Percentiles rank a stretch among this genome's conserved stretches.
These are phyloP conservation scores for thale cress (Arabidopsis thaliana) DNA, from an alignment of 345 rosid species.

Conservation along the genomic window DNA sequence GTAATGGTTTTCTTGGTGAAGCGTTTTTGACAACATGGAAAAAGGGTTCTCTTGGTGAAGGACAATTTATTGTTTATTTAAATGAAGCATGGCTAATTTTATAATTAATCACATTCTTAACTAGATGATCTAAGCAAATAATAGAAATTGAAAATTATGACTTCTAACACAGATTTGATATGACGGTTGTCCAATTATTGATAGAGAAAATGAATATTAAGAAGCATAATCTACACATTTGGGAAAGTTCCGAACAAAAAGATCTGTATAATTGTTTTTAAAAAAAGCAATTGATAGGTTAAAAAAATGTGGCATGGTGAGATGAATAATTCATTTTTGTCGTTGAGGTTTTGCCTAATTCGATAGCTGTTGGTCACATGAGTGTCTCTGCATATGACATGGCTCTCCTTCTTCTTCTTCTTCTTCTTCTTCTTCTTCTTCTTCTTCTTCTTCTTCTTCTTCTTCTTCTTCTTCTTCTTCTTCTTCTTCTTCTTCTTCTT, in stretches of 20 bases:
- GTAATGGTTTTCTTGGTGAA: constrained; percentile 29
- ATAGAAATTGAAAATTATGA: too few relatives aligned
- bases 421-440: constrained; percentile 9
- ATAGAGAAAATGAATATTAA: not conserved
- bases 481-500: not conserved
- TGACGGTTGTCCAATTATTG: constrained; percentile 7
- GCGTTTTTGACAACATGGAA: too few relatives aligned
- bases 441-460: not conserved
- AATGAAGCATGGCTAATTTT: not conserved
- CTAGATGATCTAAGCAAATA: too few relatives aligned
- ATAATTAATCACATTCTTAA: not conserved
- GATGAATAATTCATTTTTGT: constrained; percentile 40
- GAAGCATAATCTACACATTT: constrained; percentile 21
- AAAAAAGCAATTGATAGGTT: constrained; percentile 5
- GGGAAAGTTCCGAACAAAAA: constrained; percentile 27
- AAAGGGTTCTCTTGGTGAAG: constrained; percentile 21
- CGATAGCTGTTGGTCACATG: constrained; percentile 45
- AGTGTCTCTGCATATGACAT: constrained; percentile 38
- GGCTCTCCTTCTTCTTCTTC: constrained; percentile 10
- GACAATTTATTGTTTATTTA: not conserved
- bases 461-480: constrained; percentile 15
- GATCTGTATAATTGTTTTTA: not conserved
- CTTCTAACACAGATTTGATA: constrained; percentile 12
- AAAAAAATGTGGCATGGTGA: constrained; percentile 8
- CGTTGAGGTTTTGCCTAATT: constrained; percentile 32